Percentiles rank a stretch among this genome's conserved stretches.
Evolutionary conservation across 2,329 filamentous ascomycete genomes (phyloP).

Genomic region (Ophiostoma tasmaniense): DNA sequence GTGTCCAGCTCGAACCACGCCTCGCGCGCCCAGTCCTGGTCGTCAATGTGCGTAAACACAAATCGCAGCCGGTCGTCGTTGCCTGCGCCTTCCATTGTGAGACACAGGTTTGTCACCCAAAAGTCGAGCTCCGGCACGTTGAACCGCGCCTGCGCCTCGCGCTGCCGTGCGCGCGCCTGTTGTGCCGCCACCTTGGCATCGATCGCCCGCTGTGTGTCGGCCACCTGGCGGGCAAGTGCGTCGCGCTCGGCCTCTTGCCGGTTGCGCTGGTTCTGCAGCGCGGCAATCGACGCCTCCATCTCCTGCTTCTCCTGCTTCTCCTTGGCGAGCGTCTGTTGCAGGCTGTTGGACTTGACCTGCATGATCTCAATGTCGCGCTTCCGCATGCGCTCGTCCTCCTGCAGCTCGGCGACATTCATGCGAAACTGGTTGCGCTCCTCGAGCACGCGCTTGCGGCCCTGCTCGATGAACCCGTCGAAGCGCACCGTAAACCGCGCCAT

Average conservation of each 20-base stretch:
- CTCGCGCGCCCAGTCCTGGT: constrained; percentile 79
- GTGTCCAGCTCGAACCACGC: constrained; percentile 91
- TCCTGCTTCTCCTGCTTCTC: constrained; percentile 70
- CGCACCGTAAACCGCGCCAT: constrained; percentile 87
- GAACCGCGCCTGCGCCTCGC: constrained; percentile 76
- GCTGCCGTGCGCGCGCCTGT: constrained; percentile 59
- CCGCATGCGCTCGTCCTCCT: constrained; percentile 89
- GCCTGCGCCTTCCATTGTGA: constrained; percentile 83
- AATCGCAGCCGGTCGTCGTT: constrained; percentile 81
- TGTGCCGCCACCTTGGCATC: constrained; percentile 63
- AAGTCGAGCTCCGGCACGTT: constrained; percentile 93
- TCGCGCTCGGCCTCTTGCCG: constrained; percentile 50
- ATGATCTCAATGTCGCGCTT: constrained; percentile 80
- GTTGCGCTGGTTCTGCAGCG: constrained; percentile 52
- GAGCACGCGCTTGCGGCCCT: constrained; percentile 77
- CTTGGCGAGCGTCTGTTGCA: constrained; percentile 66
- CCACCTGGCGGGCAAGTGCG: constrained; percentile 51
- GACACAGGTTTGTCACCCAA: constrained; percentile 84
- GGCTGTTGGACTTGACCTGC: constrained; percentile 58
- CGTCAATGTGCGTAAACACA: constrained; percentile 77
- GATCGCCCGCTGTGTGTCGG: constrained; percentile 61
- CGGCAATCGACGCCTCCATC: constrained; percentile 56
- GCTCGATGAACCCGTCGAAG: constrained; percentile 92
- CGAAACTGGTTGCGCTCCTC: constrained; percentile 93
- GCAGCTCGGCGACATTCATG: constrained; percentile 78